Evolutionary conservation across 306 rosid species (phyloP), one percentile per base, ranked within the genome.

Genomic region (Lathyrus aphaca): DNA sequence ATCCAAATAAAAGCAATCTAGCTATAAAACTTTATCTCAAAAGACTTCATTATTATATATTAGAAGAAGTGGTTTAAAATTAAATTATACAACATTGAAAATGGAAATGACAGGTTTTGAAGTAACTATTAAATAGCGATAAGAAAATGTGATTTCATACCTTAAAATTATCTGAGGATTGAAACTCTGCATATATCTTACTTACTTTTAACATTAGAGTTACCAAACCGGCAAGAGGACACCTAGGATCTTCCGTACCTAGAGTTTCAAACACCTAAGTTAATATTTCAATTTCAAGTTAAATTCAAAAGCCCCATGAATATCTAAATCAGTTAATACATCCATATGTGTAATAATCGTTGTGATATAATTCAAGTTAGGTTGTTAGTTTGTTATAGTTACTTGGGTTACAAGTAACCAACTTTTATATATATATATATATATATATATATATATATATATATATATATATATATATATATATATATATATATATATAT

Each of bases 171-270:
- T 87, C 85, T 27, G 15, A 49, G 69, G 68, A 27, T 35, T 82
- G 61, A 48, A 77, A 76, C 56, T 57, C 80, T 76, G 10, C 71
- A 13, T 91, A 87, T 16, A 82, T 87, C 79, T 67, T 45, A 71
- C 43, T 29, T 53, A 86, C 83, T 67, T 76, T 79, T 63, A 80
- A 60, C 53, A 40, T 49, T 7, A 84, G 75, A 71, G 51, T 64
- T 19, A 80, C 82, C 81, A 91, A 73, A 60, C 99, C 97, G 16
- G 25, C 83, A 37, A 75, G 39, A 5, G 95, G 96, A 65, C 97
- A 90, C 59, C 92, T 85, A 74, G 88, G 96, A 81, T 94, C 97
- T 77, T 85, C 91, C 3, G 83, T 88, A 63, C 97, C 99, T 94
- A 51, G 73, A 71, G 74, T 83, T 64, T 51, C 44, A 19, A 70